Base-by-base conservation (phyloP, 768 basidiomycete genomes). In the Paxillus involutus region DNA sequence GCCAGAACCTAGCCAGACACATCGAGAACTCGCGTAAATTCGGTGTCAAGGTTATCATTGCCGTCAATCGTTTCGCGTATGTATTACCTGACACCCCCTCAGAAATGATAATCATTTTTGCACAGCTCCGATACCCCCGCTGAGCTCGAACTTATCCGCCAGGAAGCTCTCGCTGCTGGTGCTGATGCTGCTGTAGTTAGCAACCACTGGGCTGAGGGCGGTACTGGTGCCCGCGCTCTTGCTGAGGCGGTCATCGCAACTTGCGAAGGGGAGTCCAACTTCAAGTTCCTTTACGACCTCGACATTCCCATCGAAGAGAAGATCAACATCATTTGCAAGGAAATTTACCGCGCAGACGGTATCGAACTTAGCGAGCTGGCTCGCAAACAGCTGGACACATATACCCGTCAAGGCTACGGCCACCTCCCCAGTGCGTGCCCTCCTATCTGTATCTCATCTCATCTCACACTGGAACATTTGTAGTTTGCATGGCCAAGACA, bases 131-230 rank as follows among this genome's bases (percentile, higher is more conserved):
- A 98, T 71, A 90, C 96, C 8, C 77, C 81, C 14, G 93, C 95
- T 30, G 96, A 98, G 66, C 82, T 97, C 39, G 84, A 84, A 49
- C 84, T 98, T 50, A 80, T 99, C 43, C 87, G 87, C 49, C 79
- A 88, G 60, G 80, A 88, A 67, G 82, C 95, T 12, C 79, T 94
- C 33, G 80, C 81, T 44, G 91, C 86, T 8, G 96, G 96, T 39
- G 96, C 96, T 17, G 93, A 99, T 70, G 91, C 89, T 49, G 96
- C 96, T 35, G 86, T 98, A 3, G 87, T 97, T 58, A 93, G 90
- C 73, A 96, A 89, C 75, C 97, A 98, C 76, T 99, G 97, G 96
- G 96, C 95, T 17, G 79, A 93, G 63, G 97, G 96, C 63, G 96
- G 96, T 44, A 83, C 83, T 39, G 96, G 97, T 50, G 96, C 96